Conservation (phyloP, 1,284 basidiomycete genomes). For the Erythrobasidium hasegawianum region DNA sequence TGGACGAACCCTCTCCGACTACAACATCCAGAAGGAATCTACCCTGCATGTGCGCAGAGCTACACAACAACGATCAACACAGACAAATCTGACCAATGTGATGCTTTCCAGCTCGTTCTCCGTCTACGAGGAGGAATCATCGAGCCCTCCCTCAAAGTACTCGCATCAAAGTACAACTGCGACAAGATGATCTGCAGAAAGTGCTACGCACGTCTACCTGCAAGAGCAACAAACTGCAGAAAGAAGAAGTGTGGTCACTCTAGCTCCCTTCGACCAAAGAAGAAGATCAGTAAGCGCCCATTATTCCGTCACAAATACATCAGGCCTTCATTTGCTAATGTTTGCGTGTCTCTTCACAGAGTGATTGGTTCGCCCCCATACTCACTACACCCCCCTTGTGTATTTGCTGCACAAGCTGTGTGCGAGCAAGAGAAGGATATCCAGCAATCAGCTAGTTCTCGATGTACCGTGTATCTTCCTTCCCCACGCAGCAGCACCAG, state of each 20-base stretch:
- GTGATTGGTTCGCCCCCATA: too few species aligned
- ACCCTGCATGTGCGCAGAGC: conserved; percentile 63
- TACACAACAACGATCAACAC: too few species aligned
- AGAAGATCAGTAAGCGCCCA: conserved; percentile 84
- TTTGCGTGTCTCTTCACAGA: too few species aligned
- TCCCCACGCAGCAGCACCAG: too few species aligned
- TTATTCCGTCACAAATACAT: too few species aligned
- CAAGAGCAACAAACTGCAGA: conserved; percentile 94
- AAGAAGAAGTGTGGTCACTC: conserved; percentile 74
- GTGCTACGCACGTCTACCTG: conserved; percentile 98
- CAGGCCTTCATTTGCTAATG: too few species aligned
- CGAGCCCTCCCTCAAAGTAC: conserved; percentile 95
- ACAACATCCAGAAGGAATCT: conserved; percentile 99
- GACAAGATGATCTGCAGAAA: conserved; percentile 96
- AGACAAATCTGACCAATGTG: too few species aligned
- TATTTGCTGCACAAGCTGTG: too few species aligned
- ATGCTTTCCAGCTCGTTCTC: conserved; percentile 31
- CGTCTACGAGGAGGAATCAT: conserved; percentile 90
- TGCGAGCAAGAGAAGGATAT: too few species aligned
- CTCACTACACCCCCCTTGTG: too few species aligned
- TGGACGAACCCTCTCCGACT: conserved; percentile 88
- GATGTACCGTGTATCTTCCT: too few species aligned
- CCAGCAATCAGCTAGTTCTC: too few species aligned
- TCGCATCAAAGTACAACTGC: conserved; percentile 71
- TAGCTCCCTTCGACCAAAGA: conserved; percentile 90